Conservation (phyloP, 139 green algal genomes). For the Chlorella sp. region DNA sequence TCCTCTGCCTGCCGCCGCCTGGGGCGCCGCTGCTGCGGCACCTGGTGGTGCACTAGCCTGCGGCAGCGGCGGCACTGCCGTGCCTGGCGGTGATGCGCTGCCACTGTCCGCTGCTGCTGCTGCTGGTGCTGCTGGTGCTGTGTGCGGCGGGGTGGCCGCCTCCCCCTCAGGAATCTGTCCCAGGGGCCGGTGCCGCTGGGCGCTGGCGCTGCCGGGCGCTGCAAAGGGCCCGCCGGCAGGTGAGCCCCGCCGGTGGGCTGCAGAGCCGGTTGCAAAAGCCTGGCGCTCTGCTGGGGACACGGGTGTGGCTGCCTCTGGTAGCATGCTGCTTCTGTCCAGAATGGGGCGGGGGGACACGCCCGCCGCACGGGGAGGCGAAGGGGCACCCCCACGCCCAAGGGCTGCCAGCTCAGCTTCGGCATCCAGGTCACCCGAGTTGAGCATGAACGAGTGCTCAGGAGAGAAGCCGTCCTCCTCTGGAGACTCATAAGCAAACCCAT, state of each 20-base stretch:
- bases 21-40: not conserved
- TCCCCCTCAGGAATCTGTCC: not conserved
- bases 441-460: not conserved
- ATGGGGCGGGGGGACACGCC: not conserved
- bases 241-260: not conserved
- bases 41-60: not conserved
- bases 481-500: not conserved
- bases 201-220: not conserved
- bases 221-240: not conserved
- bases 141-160: not conserved
- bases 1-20: not conserved
- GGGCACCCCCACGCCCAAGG: not conserved
- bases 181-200: not conserved
- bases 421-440: not conserved
- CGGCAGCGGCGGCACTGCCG: not conserved
- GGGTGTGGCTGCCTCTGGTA: not conserved
- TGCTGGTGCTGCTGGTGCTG: not conserved
- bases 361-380: not conserved
- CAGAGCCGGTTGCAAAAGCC: not conserved
- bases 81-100: not conserved
- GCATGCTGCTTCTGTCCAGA: constrained; percentile 30
- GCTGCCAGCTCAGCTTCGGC: not conserved
- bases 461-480: not conserved
- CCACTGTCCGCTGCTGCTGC: not conserved
- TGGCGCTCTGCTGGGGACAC: not conserved